Evolutionary conservation across 2,329 filamentous ascomycete species (phyloP).

Genomic region (Penicillium paneum): DNA sequence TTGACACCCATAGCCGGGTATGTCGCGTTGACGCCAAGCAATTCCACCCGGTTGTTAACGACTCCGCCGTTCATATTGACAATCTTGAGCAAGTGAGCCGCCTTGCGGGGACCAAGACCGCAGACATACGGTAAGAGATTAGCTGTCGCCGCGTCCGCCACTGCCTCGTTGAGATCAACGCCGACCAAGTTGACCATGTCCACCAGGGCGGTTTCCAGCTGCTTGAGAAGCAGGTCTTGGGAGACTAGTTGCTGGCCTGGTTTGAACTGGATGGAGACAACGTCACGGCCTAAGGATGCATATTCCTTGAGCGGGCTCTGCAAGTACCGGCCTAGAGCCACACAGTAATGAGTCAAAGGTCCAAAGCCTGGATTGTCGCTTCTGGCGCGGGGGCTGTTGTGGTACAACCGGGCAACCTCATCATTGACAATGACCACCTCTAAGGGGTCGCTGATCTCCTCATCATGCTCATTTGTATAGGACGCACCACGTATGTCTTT

Average conservation of each 20-base stretch:
- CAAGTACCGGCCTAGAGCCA: constrained; percentile 83
- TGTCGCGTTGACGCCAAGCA: constrained; percentile 82
- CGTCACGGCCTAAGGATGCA: constrained; percentile 82
- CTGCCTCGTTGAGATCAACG: constrained; percentile 90
- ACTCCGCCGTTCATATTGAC: constrained; percentile 88
- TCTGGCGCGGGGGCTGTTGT: constrained; percentile 76
- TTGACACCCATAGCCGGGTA: constrained; percentile 80
- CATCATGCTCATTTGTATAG: constrained; percentile 79
- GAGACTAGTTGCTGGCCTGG: constrained; percentile 84
- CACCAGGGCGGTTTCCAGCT: constrained; percentile 93
- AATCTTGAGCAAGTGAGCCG: constrained; percentile 77
- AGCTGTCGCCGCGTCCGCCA: constrained; percentile 74
- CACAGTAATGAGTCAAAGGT: constrained; percentile 80
- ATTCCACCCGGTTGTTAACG: constrained; percentile 77
- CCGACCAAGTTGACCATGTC: constrained; percentile 98
- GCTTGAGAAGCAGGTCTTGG: constrained; percentile 78
- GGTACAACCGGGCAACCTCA: constrained; percentile 93
- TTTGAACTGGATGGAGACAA: constrained; percentile 83
- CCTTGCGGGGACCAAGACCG: constrained; percentile 88
- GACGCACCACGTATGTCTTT: constrained; percentile 73
- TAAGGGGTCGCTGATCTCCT: constrained; percentile 72
- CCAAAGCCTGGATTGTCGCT: constrained; percentile 77
- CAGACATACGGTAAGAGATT: constrained; percentile 88
- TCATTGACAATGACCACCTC: constrained; percentile 93
- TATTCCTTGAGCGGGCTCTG: constrained; percentile 97